phyloP scores from a whole-genome alignment of 1,139 yeast species.

The Yamadazyma dushanensis region DNA sequence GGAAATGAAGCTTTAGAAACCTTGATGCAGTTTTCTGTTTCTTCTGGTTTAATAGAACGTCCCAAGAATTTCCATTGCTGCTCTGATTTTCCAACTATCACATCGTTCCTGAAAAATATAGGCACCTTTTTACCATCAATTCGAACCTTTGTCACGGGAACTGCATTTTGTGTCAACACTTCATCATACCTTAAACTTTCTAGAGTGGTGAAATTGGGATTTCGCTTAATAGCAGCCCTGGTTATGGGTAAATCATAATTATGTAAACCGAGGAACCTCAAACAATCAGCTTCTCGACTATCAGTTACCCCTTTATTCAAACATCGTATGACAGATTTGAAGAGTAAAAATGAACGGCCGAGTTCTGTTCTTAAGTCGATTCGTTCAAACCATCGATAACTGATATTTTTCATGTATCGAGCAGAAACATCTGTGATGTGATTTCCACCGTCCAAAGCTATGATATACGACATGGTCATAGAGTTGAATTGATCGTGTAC shows the following conservation, averaged over 20 bases:
- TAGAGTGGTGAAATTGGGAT: slow-evolving; percentile 30
- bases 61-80: slow-evolving; percentile 43
- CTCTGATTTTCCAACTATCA: slow-evolving; percentile 35
- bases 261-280: slow-evolving; percentile 24
- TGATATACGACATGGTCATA: slow-evolving; percentile 38
- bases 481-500: slow-evolving; percentile 25
- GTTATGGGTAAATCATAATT: slow-evolving; percentile 30
- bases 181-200: slow-evolving; percentile 34
- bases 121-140: slow-evolving; percentile 18
- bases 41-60: slow-evolving; percentile 27
- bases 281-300: slow-evolving; percentile 23
- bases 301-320: slow-evolving; percentile 19
- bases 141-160: slow-evolving; percentile 18
- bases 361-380: slow-evolving; percentile 33
- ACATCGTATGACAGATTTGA: slow-evolving; percentile 24
- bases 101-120: slow-evolving; percentile 26
- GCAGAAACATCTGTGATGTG: slow-evolving; percentile 33
- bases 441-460: slow-evolving; percentile 20
- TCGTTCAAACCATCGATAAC: slow-evolving; percentile 32
- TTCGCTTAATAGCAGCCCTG: slow-evolving; percentile 29
- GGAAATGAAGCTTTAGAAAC: slow-evolving; percentile 22
- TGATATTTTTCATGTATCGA: slow-evolving; percentile 35
- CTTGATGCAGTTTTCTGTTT: slow-evolving; percentile 23
- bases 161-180: slow-evolving; percentile 16
- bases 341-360: slow-evolving; percentile 29